A percentile compares a stretch with the other conserved stretches of the same genome.
Evolutionary conservation across 1,139 yeast genomes (phyloP).

Genomic region (Blastobotrys apis): DNA sequence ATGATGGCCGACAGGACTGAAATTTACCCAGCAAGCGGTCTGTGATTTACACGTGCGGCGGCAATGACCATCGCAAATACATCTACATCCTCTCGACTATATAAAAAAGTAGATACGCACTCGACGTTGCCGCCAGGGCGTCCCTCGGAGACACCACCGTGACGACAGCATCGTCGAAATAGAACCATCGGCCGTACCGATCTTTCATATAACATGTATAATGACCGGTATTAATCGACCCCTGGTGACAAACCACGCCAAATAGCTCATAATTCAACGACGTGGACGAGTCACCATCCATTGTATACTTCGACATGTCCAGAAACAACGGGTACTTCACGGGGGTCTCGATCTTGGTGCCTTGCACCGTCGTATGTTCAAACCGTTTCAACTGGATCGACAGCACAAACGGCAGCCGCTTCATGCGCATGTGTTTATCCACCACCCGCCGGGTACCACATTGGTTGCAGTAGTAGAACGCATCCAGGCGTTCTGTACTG

Average conservation of each 20-base stretch:
- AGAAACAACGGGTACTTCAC: slow-evolving; percentile 69
- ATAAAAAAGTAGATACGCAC: slow-evolving; percentile 79
- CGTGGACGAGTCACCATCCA: slow-evolving; percentile 21
- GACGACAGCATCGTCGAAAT: slow-evolving; percentile 87
- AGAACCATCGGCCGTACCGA: slow-evolving; percentile 72
- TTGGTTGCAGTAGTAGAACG: slow-evolving; percentile 60
- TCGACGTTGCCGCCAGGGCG: slow-evolving; percentile 51
- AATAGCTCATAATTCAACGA: slow-evolving; percentile 64
- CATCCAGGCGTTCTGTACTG: slow-evolving; percentile 68
- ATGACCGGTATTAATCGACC: slow-evolving; percentile 93
- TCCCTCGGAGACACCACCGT: slow-evolving; percentile 59
- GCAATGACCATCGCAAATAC: neutral
- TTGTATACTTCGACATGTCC: slow-evolving; percentile 61
- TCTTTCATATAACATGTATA: slow-evolving; percentile 76
- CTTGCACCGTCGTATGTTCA: slow-evolving; percentile 64
- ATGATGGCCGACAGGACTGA: no score
- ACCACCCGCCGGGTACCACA: slow-evolving; percentile 65
- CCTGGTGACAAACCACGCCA: slow-evolving; percentile 84
- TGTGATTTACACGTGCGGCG: no score
- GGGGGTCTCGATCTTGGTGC: slow-evolving; percentile 71
- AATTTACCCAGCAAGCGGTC: no score
- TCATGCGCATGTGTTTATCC: slow-evolving; percentile 63
- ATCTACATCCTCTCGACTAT: slow-evolving; percentile 43
- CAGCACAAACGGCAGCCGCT: slow-evolving; percentile 69
- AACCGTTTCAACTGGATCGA: slow-evolving; percentile 84